Base-by-base conservation (phyloP, 129 eudicot genomes). In the Arctium lappa region DNA sequence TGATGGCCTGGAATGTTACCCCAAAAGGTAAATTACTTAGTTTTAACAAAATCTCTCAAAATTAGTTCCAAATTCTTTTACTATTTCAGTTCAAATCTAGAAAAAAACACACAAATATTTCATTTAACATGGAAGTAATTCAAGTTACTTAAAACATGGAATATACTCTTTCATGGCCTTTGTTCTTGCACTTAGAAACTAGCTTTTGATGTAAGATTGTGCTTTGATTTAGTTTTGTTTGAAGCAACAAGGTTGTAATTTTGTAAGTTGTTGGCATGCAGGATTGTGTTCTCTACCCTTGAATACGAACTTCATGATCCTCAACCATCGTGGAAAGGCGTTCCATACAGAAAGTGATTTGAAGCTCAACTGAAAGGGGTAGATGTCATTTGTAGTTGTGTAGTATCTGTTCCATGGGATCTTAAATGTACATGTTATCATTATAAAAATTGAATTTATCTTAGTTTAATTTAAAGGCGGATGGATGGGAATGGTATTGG, bases 251-350 rank as follows among this genome's bases (percentile, higher is more conserved):
- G 22, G 6, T 39, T 73, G 77, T 73, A 40, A 73, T 40, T 8
- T 22, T 75, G 18, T 8, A 31, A 78, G 46, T 65, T 73, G 48
- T 46, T 80, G 68, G 30, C 36, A 65, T 82, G 92, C 95, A 95
- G 99, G 92, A 92, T 91, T 18, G 97, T 93, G 34, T 86, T 86
- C 91, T 31, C 80, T 95, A 75, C 92, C 97, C 9, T 85, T 91
- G 9, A 93, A 95, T 79, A 84, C 90, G 88, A 97, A 91, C 86
- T 95, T 91, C 78, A 95, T 93, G 97, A 95, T 91, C 73, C 93
- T 95, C 85, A 95, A 95, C 81, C 97, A 95, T 69, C 97, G 99
- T 75, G 99, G 99, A 82, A 95, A 82, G 86, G 94, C 92, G 16
- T 87, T 91, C 81, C 91, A 89, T 53, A 42, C 90, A 83, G 93